Conservation (phyloP, 441 rosid genomes). For the Pelargonium citronellum region DNA sequence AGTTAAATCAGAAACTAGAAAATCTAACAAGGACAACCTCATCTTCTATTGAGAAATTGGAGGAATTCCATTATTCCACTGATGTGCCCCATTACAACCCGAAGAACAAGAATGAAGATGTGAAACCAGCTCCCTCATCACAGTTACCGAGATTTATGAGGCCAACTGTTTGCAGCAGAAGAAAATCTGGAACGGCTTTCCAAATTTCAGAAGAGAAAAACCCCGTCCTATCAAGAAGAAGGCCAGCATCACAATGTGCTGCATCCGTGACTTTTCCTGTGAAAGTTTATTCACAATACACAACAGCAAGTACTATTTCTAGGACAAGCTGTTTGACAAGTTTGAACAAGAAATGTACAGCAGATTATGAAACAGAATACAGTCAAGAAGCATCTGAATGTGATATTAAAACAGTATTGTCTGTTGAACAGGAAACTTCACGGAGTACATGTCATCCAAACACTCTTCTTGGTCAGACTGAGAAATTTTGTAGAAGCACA, state of each 20-base stretch:
- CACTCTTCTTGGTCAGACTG: slow-evolving; percentile 16
- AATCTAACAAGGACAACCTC: slow-evolving; percentile 32
- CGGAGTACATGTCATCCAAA: slow-evolving; percentile 16
- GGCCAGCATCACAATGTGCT: slow-evolving; percentile 39
- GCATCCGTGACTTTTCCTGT: slow-evolving; percentile 48
- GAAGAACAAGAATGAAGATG: slow-evolving; percentile 23
- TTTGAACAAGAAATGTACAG: slow-evolving; percentile 28
- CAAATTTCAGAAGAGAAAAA: slow-evolving; percentile 28
- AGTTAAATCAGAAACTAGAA: slow-evolving; percentile 38
- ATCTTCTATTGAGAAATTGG: slow-evolving; percentile 31
- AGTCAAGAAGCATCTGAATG: slow-evolving; percentile 52
- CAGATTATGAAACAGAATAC: slow-evolving; percentile 48
- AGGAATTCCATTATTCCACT: slow-evolving; percentile 19
- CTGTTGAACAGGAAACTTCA: slow-evolving; percentile 29
- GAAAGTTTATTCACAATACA: slow-evolving; percentile 37
- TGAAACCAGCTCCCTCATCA: slow-evolving; percentile 31
- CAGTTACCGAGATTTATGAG: slow-evolving; percentile 63
- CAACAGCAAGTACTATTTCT: slow-evolving; percentile 46
- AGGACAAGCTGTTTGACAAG: slow-evolving; percentile 45
- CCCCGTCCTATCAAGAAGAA: slow-evolving; percentile 21
- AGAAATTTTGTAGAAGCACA: slow-evolving; percentile 21
- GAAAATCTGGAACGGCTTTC: slow-evolving; percentile 36
- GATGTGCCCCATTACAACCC: slow-evolving; percentile 30
- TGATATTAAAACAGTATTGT: slow-evolving; percentile 36
- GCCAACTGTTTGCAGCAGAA: slow-evolving; percentile 62